Percentiles rank a stretch among this genome's conserved stretches.
These are phyloP conservation scores for Starmerella tilneyi DNA, from an alignment of 805 yeast genomes.

Conservation along the genomic window DNA sequence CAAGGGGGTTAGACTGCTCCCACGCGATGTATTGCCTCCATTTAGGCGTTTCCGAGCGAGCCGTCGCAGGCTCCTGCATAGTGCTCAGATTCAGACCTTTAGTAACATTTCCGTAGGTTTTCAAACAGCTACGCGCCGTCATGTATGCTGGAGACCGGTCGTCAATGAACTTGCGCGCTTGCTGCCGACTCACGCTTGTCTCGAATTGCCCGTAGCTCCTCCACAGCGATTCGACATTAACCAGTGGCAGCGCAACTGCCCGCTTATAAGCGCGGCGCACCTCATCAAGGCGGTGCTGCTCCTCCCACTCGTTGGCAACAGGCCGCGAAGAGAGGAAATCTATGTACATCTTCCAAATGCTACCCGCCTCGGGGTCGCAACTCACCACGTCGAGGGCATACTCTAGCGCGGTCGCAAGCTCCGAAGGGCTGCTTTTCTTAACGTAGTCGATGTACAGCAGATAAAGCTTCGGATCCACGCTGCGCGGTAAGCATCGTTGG, in stretches of 20 bases:
- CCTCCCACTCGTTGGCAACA: constrained; percentile 59
- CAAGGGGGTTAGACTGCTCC: constrained; percentile 64
- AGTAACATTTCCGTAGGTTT: constrained; percentile 46
- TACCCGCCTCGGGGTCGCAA: constrained; percentile 57
- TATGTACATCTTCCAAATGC: constrained; percentile 75
- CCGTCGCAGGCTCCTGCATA: constrained; percentile 11
- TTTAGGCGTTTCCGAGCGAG: constrained; percentile 4
- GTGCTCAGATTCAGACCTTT: constrained; percentile 8
- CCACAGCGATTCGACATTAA: constrained; percentile 71
- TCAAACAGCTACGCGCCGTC: constrained; percentile 70
- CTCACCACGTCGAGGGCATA: constrained; percentile 73
- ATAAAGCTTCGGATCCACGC: constrained; percentile 63
- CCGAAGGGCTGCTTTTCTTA: constrained; percentile 62
- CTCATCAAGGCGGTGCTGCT: constrained; percentile 69
- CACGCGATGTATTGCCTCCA: constrained; percentile 38
- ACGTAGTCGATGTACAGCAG: constrained; percentile 68
- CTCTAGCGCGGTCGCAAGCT: constrained; percentile 80
- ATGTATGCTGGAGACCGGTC: constrained; percentile 77
- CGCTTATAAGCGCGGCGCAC: constrained; percentile 62
- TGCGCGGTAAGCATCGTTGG: constrained; percentile 49
- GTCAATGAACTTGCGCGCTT: constrained; percentile 74
- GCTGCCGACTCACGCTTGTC: constrained; percentile 56
- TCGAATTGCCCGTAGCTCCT: constrained; percentile 73
- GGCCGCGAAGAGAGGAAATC: constrained; percentile 64
- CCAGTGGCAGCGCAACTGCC: constrained; percentile 65